Conservation (phyloP, 208 protist genomes). For the Crithidia mellificae region DNA sequence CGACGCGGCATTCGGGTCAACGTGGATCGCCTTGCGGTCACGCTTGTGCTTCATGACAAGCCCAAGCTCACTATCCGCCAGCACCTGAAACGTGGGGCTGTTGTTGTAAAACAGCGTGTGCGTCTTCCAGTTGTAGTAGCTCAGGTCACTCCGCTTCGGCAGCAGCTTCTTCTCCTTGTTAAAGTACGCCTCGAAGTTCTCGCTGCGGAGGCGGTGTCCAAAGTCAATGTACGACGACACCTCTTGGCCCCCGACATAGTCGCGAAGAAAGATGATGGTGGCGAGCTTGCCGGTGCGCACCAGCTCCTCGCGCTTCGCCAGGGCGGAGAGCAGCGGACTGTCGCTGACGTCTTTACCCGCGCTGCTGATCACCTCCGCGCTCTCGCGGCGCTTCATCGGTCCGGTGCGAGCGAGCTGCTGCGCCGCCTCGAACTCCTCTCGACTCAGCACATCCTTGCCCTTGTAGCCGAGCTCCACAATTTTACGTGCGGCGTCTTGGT, state of each 20-base stretch:
- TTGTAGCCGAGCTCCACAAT: constrained; percentile 98
- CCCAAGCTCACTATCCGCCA: constrained; percentile 95
- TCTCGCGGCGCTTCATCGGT: constrained; percentile 84
- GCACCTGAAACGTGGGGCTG: constrained; percentile 95
- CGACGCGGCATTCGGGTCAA: constrained; percentile 92
- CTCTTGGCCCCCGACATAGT: constrained; percentile 96
- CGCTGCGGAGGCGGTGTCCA: constrained; percentile 92
- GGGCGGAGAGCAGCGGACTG: constrained; percentile 89
- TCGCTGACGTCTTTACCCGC: constrained; percentile 76
- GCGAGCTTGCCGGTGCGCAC: constrained; percentile 95
- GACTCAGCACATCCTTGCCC: constrained; percentile 88
- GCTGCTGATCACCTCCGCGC: constrained; percentile 82
- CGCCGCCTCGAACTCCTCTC: constrained; percentile 88
- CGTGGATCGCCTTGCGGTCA: constrained; percentile 97
- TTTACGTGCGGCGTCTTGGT: constrained; percentile 93
- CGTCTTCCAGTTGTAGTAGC: constrained; percentile 99
- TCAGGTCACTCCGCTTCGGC: constrained; percentile 96
- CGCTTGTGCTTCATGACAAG: constrained; percentile 98
- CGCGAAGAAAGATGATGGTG: constrained; percentile 97
- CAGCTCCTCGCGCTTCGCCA: constrained; percentile 96
- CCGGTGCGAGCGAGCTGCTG: constrained; percentile 75
- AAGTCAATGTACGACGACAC: constrained; percentile 99
- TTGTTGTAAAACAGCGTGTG: constrained; percentile 95
- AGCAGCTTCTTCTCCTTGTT: constrained; percentile 85
- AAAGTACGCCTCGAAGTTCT: constrained; percentile 96